A percentile compares a stretch with the other conserved stretches of the same genome.
phyloP scores from a whole-genome alignment of 2,329 filamentous ascomycete genomes.

The Aspergillus fructus region DNA sequence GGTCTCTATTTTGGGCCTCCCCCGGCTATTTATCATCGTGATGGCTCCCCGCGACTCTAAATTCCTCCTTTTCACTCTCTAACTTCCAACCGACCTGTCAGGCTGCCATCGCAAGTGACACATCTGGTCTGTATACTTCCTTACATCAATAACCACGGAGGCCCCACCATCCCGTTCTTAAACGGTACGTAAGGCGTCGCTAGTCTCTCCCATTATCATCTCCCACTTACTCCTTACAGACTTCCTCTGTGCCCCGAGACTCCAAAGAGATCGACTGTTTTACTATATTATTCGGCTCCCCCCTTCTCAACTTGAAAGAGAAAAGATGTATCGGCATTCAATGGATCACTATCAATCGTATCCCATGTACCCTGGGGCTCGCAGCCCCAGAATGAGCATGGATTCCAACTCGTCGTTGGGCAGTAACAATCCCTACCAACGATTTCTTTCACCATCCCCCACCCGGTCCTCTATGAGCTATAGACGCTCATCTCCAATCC shows the following conservation, averaged over 20 bases:
- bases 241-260: constrained; percentile 1
- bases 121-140: constrained; percentile 1
- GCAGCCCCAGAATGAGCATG: constrained; percentile 8
- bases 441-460: constrained; percentile 27
- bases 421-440: constrained; percentile 28
- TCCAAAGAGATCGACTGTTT: not conserved
- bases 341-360: constrained; percentile 15
- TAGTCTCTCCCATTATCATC: constrained; percentile 19
- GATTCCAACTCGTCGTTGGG: constrained; percentile 13
- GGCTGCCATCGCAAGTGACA: not conserved
- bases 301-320: not conserved
- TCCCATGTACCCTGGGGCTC: constrained; percentile 18
- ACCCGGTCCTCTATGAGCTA: constrained; percentile 16
- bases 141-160: constrained; percentile 5
- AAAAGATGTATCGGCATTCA: not conserved
- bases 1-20: not conserved
- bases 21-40: not conserved
- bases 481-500: constrained; percentile 24
- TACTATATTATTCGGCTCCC: not conserved
- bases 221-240: constrained; percentile 15
- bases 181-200: constrained; percentile 16
- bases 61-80: not conserved
- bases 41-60: not conserved
- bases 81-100: not conserved
- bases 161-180: constrained; percentile 12